Evolutionary conservation across 495 filamentous ascomycete species (phyloP), one percentile per base, ranked within the genome.

Genomic region (Talaromyces proteolyticus): DNA sequence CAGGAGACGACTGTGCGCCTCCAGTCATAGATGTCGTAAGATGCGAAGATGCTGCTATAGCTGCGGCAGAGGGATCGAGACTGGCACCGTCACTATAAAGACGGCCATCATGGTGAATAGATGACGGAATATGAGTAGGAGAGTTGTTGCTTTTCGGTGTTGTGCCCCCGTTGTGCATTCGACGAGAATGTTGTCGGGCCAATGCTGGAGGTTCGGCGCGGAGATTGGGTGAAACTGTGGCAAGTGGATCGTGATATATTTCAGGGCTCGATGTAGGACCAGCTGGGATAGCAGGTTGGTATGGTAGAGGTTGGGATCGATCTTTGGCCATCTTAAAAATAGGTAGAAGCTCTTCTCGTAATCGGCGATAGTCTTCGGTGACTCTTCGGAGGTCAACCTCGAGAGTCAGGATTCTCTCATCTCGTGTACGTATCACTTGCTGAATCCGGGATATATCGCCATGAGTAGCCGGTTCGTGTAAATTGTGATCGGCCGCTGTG

Each of bases 401-500:
- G 12, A 89, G 79, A 23, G 85, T 72, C 39, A 78, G 76, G 59
- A 97, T 88, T 39, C 88, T 82, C 64, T 96, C 87, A 58, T 98
- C 94, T 53, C 93, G 85, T 47, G 89, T 70, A 51, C 85, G 79
- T 20, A 98, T 84, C 25, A 91, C 88, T 50, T 89, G 84, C 53
- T 95, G 91, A 16, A 97, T 77, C 16, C 88, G 81, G 25, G 89
- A 86, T 52, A 97, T 85, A 61, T 98, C 93, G 51, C 95, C 89
- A 45, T 95, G 82, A 4, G 91, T 93, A 0, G 93, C 91, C 42
- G 82, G 85, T 45, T 89, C 83, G 58, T 93, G 90, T 45, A 85
- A 82, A 59, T 88, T 87, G 54, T 87, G 87, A 58, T 96, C 93
- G 66, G 90, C 93, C 48, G 93, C 92, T 92, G 59, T 50, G 47